Evolutionary conservation across 768 basidiomycete genomes (phyloP).

Genomic region (Hericium erinaceus): DNA sequence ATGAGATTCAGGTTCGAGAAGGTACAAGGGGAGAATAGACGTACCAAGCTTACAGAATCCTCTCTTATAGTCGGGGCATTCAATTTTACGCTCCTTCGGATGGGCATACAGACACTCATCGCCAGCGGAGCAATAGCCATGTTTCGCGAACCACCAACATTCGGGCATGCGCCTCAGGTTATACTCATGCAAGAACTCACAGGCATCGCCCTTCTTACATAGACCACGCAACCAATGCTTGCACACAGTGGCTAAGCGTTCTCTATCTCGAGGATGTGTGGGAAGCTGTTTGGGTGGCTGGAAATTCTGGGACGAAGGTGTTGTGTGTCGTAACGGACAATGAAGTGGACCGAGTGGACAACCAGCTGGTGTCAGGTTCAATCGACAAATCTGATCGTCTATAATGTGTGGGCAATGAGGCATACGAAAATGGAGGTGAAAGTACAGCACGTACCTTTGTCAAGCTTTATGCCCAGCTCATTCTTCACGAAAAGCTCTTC

Average conservation of each 20-base stretch:
- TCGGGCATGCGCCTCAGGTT: slow-evolving; percentile 97
- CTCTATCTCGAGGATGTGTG: slow-evolving; percentile 73
- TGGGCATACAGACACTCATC: slow-evolving; percentile 97
- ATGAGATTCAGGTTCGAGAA: slow-evolving; percentile 3
- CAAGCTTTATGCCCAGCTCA: slow-evolving; percentile 79
- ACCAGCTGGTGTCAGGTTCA: slow-evolving; percentile 70
- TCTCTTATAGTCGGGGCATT: slow-evolving; percentile 92
- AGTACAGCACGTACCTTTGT: slow-evolving; percentile 58
- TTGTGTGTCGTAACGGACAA: slow-evolving; percentile 89
- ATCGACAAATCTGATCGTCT: slow-evolving; percentile 94
- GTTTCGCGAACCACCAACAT: slow-evolving; percentile 98
- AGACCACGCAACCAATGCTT: slow-evolving; percentile 98
- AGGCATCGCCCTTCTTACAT: slow-evolving; percentile 96
- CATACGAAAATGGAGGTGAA: slow-evolving; percentile 3
- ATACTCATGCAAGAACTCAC: slow-evolving; percentile 99
- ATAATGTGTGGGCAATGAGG: background rate
- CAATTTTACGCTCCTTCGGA: slow-evolving; percentile 82
- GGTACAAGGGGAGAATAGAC: slow-evolving; percentile 18
- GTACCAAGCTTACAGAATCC: slow-evolving; percentile 92
- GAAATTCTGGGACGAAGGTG: slow-evolving; percentile 83
- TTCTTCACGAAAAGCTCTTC: slow-evolving; percentile 76
- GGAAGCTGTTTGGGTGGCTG: slow-evolving; percentile 79
- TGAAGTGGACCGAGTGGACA: slow-evolving; percentile 87
- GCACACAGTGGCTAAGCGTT: slow-evolving; percentile 86
- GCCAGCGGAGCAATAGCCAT: slow-evolving; percentile 94